Percentiles rank a stretch among this genome's conserved stretches.
Conservation (phyloP, 2,329 filamentous ascomycete species). For the Chrysoporthe deuterocubensis region DNA sequence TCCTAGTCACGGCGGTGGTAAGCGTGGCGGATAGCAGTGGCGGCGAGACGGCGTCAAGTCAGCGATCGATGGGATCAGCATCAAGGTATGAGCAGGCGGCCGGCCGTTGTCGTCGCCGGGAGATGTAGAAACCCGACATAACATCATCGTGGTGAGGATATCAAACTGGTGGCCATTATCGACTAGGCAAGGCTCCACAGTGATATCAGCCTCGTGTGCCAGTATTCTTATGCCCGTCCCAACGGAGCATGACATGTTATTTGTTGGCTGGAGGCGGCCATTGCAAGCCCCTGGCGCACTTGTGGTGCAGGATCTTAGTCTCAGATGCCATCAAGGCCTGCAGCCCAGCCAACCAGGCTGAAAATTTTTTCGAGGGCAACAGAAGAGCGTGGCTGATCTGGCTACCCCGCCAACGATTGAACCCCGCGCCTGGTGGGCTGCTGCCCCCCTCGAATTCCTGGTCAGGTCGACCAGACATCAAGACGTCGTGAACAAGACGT, state of each 20-base stretch:
- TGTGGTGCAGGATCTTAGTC: constrained; percentile 8
- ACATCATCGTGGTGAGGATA: neutral
- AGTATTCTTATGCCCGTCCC: neutral
- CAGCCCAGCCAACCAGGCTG: neutral
- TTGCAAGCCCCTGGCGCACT: neutral
- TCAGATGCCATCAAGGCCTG: neutral
- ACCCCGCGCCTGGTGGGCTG: constrained; percentile 9
- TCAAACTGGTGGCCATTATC: neutral
- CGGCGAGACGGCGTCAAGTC: constrained; percentile 1
- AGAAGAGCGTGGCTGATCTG: constrained; percentile 7
- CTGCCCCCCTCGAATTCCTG: too few species aligned
- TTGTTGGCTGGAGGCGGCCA: neutral
- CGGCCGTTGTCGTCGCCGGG: neutral
- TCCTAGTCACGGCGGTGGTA: neutral
- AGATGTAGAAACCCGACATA: neutral
- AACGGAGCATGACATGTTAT: neutral
- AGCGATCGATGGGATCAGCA: neutral
- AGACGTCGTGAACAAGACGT: neutral
- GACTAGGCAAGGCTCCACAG: neutral
- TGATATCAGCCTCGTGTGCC: constrained; percentile 5
- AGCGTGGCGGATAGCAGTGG: too few species aligned
- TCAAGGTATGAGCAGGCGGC: neutral
- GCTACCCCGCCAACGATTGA: constrained; percentile 9
- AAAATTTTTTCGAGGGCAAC: neutral
- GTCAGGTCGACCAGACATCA: too few species aligned